These are phyloP conservation scores for Rhodomyrtus tomentosa DNA, from an alignment of 345 rosid genomes.

Conservation along the genomic window DNA sequence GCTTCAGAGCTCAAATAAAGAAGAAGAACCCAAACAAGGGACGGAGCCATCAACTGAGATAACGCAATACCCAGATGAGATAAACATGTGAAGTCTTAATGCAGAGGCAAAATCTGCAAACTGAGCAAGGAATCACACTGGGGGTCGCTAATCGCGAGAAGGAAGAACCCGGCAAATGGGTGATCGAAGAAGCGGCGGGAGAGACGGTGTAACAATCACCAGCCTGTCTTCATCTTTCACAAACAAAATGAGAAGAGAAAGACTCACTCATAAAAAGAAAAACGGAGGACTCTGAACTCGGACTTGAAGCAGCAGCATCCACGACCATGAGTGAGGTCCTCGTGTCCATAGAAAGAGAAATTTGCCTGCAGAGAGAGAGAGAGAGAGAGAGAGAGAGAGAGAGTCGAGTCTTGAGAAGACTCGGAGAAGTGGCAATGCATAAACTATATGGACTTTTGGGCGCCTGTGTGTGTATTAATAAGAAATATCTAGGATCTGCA, in stretches of 20 bases:
- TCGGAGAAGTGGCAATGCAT: background rate
- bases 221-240: background rate
- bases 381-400: background rate
- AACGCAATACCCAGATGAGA: background rate
- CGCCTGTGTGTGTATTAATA: background rate
- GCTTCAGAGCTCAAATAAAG: background rate
- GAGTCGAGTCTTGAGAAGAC: background rate
- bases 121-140: background rate
- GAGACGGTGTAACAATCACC: background rate
- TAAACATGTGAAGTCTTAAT: background rate
- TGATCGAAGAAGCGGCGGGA: background rate
- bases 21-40: background rate
- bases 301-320: background rate
- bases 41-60: background rate
- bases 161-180: background rate
- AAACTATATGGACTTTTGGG: background rate
- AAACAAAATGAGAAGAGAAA: background rate
- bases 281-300: background rate
- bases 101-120: background rate
- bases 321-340: background rate
- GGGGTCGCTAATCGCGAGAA: background rate
- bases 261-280: background rate
- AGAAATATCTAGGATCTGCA: background rate
- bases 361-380: background rate
- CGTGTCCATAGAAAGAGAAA: background rate